Conservation (phyloP, 1,139 yeast genomes). For the Blastobotrys capitulatus region DNA sequence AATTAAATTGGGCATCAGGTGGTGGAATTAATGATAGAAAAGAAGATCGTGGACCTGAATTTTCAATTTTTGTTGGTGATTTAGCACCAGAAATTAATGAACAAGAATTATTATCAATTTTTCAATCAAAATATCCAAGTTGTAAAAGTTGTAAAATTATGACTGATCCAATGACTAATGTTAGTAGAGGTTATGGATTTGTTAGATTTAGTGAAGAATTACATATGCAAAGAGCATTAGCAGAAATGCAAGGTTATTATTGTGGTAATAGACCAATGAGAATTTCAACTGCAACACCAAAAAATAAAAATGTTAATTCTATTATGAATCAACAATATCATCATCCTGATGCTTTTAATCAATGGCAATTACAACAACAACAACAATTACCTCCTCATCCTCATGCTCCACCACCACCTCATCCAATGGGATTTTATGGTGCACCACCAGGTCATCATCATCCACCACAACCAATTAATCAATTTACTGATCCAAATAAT, state of each 20-base stretch:
- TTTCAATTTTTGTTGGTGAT: slow-evolving; percentile 82
- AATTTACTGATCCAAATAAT: slow-evolving; percentile 70
- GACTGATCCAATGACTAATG: slow-evolving; percentile 71
- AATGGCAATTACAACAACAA: slow-evolving; percentile 1
- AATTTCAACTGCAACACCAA: slow-evolving; percentile 70
- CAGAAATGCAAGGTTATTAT: slow-evolving; percentile 77
- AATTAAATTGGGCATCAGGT: slow-evolving; percentile 86
- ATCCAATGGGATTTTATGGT: slow-evolving; percentile 30
- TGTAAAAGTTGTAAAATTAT: slow-evolving; percentile 83
- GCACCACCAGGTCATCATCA: slow-evolving; percentile 30
- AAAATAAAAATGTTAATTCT: slow-evolving; percentile 38
- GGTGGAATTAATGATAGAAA: slow-evolving; percentile 42
- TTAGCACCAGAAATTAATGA: slow-evolving; percentile 74
- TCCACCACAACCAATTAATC: slow-evolving; percentile 39
- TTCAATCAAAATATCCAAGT: slow-evolving; percentile 66
- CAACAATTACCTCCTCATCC: neutral
- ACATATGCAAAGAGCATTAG: slow-evolving; percentile 69
- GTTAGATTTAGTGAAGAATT: slow-evolving; percentile 70
- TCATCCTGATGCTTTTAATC: slow-evolving; percentile 3
- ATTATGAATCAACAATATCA: slow-evolving; percentile 7
- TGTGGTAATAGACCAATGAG: slow-evolving; percentile 72
- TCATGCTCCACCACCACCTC: slow-evolving; percentile 2
- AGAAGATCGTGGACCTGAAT: slow-evolving; percentile 46
- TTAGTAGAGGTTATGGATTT: slow-evolving; percentile 86
- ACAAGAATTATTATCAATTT: slow-evolving; percentile 56